Conservation (phyloP, 2,329 filamentous ascomycete genomes). For the Pseudogymnoascus destructans region DNA sequence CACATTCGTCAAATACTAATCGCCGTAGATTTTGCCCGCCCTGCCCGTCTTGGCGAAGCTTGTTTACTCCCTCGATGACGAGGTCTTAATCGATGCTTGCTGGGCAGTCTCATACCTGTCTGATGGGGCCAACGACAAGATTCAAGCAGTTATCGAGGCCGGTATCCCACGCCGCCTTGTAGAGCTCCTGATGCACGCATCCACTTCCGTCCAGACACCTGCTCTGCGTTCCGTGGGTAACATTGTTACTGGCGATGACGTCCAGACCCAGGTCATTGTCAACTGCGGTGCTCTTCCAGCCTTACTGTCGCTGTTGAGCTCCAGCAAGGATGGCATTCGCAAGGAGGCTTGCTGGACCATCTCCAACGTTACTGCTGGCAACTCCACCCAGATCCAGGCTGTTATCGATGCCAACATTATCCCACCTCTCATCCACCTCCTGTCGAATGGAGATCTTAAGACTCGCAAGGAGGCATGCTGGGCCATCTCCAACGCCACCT, state of each 20-base stretch:
- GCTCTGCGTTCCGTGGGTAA: conserved; percentile 95
- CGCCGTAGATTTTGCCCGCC: conserved; percentile 70
- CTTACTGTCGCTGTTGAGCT: conserved; percentile 85
- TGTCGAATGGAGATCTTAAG: conserved; percentile 96
- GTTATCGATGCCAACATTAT: conserved; percentile 97
- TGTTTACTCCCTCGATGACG: conserved; percentile 95
- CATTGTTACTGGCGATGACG: conserved; percentile 96
- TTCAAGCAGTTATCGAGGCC: conserved; percentile 96
- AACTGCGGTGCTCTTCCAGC: conserved; percentile 91
- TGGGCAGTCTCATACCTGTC: conserved; percentile 99
- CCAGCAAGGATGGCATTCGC: conserved; percentile 94
- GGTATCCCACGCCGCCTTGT: conserved; percentile 93
- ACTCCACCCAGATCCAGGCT: conserved; percentile 92
- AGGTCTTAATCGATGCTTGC: conserved; percentile 96
- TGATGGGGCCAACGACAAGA: conserved; percentile 97
- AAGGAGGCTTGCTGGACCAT: conserved; percentile 99
- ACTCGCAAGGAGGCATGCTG: conserved; percentile 98
- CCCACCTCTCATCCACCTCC: conserved; percentile 84
- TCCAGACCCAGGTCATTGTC: conserved; percentile 98
- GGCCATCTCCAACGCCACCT: conserved; percentile 98
- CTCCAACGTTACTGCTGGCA: conserved; percentile 95
- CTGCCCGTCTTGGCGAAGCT: conserved; percentile 93
- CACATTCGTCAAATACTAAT: conserved; percentile 20
- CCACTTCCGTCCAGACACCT: conserved; percentile 94
- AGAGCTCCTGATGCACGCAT: conserved; percentile 94